Conservation (phyloP, 2,329 filamentous ascomycete species). For the Colletotrichum zoysiae region DNA sequence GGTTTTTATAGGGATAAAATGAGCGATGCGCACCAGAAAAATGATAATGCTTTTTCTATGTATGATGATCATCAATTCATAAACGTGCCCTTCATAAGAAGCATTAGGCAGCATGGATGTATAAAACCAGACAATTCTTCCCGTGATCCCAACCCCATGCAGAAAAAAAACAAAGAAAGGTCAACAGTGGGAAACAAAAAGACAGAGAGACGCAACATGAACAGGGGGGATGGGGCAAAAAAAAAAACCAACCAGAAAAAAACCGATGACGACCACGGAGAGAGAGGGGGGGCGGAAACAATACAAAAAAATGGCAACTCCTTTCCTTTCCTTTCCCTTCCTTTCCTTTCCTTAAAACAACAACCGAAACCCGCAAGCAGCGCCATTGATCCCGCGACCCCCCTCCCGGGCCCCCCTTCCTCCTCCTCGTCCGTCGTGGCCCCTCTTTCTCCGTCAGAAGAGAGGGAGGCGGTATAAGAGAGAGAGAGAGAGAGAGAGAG, state of each 20-base stretch:
- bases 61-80: conserved; percentile 41
- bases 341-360: neutral
- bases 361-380: conserved; percentile 10
- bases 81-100: conserved; percentile 40
- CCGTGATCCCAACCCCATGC: conserved; percentile 33
- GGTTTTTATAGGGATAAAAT: conserved; percentile 17
- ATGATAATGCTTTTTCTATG: conserved; percentile 33
- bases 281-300: neutral
- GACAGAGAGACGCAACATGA: neutral
- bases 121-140: conserved; percentile 20
- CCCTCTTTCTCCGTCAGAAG: neutral
- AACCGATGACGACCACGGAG: neutral
- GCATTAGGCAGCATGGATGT: conserved; percentile 38
- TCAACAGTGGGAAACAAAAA: neutral
- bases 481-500: neutral
- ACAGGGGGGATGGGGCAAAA: neutral
- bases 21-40: conserved; percentile 19
- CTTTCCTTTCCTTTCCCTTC: conserved; percentile 11
- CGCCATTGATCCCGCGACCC: conserved; percentile 1
- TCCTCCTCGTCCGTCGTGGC: neutral
- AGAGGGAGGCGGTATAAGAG: neutral
- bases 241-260: too few species aligned
- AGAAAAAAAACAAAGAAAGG: neutral
- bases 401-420: neutral
- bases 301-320: conserved; percentile 19